These are phyloP conservation scores for Streptanthus diversifolius DNA, from an alignment of 345 rosid genomes.

Conservation along the genomic window DNA sequence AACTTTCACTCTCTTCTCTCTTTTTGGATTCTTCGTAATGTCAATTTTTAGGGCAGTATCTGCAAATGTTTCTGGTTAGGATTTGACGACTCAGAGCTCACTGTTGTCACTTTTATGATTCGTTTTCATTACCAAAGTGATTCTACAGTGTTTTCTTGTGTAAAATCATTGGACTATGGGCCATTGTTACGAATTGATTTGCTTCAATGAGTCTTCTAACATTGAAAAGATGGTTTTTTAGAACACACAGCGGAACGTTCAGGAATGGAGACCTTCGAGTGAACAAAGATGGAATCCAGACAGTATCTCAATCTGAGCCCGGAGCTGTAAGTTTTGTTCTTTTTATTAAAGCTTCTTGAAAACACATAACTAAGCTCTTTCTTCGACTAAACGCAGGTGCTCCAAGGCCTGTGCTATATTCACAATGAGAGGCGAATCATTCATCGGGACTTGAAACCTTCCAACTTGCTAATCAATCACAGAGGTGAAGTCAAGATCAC, in stretches of 20 bases:
- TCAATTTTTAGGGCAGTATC: background rate
- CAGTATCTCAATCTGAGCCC: constrained; percentile 45
- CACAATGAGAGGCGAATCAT: constrained; percentile 82
- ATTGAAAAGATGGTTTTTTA: constrained; percentile 27
- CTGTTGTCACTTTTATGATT: background rate
- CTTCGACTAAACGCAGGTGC: constrained; percentile 50
- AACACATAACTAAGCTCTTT: background rate
- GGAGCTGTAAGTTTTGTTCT: constrained; percentile 52
- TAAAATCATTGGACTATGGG: background rate
- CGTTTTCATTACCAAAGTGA: background rate
- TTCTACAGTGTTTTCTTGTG: background rate
- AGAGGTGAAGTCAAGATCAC: constrained; percentile 95
- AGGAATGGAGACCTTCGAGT: constrained; percentile 90
- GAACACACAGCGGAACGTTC: constrained; percentile 87
- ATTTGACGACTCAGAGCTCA: background rate
- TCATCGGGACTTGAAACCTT: constrained; percentile 86
- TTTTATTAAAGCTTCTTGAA: background rate
- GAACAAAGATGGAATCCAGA: constrained; percentile 79
- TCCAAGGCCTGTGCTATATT: constrained; percentile 70
- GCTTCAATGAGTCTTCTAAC: background rate
- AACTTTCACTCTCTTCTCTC: constrained; percentile 37
- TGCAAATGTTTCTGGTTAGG: background rate
- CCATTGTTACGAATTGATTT: background rate
- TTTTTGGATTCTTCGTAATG: background rate
- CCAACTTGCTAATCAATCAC: constrained; percentile 83